Conservation (phyloP, 306 rosid genomes). For the Ziziphus jujuba region DNA sequence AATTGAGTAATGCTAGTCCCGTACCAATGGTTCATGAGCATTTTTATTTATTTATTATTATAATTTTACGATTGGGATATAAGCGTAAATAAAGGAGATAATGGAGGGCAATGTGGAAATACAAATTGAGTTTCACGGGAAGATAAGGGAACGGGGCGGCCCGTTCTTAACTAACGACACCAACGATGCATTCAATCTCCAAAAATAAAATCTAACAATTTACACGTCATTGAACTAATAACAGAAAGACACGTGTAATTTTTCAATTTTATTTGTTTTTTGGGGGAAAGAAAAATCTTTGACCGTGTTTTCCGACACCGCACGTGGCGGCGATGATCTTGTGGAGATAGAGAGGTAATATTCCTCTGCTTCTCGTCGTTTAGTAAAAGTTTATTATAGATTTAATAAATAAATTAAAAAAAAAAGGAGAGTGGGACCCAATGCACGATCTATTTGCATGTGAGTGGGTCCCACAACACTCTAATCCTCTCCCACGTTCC, state of each 20-base stretch:
- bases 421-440: conserved; percentile 3
- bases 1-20: not conserved
- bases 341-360: not conserved
- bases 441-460: conserved; percentile 22
- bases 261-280: too few species aligned
- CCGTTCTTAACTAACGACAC: conserved; percentile 12
- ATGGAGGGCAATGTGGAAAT: not conserved
- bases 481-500: conserved; percentile 12
- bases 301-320: conserved; percentile 20
- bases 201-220: not conserved
- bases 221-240: conserved; percentile 24
- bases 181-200: not conserved
- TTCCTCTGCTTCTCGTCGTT: not conserved
- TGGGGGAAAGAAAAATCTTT: not conserved
- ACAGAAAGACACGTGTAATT: conserved; percentile 2
- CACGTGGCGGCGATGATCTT: conserved; percentile 46
- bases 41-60: not conserved
- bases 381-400: not conserved
- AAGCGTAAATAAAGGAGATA: not conserved
- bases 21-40: not conserved
- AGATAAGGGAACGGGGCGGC: not conserved
- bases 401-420: too few species aligned
- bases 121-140: not conserved
- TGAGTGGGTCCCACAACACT: conserved; percentile 18
- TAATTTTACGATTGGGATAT: not conserved